phyloP scores from a whole-genome alignment of 1,139 yeast species.

The Taphrina wiesneri region DNA sequence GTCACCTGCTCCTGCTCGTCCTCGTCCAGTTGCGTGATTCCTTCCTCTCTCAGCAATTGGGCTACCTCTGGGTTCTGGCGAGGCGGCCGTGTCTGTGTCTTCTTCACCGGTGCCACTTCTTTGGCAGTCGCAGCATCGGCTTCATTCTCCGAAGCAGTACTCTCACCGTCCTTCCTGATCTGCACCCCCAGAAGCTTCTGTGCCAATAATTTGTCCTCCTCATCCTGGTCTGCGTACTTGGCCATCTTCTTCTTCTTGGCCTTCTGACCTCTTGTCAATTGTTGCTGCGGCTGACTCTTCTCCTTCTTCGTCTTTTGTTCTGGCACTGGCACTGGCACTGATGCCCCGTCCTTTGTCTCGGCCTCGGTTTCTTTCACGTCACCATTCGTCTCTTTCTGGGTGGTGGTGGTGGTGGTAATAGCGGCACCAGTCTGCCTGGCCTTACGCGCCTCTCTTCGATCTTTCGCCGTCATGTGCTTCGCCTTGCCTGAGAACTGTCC shows the following conservation, averaged over 20 bases:
- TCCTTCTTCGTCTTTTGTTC: constrained; percentile 36
- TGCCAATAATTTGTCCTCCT: constrained; percentile 71
- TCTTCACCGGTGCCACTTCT: constrained; percentile 42
- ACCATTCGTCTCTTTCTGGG: background rate
- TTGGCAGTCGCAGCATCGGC: constrained; percentile 43
- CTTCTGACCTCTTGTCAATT: constrained; percentile 72
- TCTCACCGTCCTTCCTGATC: constrained; percentile 54
- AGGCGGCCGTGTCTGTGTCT: constrained; percentile 39
- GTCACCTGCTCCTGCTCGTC: constrained; percentile 42
- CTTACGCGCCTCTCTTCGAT: constrained; percentile 31
- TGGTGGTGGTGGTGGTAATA: background rate
- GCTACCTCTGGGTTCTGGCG: constrained; percentile 38
- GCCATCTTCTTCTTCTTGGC: constrained; percentile 80
- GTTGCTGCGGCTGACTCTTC: constrained; percentile 4
- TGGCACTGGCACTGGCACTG: background rate
- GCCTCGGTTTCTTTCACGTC: background rate
- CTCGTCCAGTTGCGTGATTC: constrained; percentile 44
- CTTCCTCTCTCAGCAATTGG: constrained; percentile 42
- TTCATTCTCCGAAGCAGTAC: constrained; percentile 51
- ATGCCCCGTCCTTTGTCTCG: background rate
- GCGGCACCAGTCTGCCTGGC: background rate
- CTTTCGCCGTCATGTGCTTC: constrained; percentile 32
- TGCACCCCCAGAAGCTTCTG: constrained; percentile 84
- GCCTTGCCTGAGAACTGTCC: constrained; percentile 21
- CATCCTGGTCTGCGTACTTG: constrained; percentile 89